phyloP scores from a whole-genome alignment of 2,329 filamentous ascomycete species.

The Stagonosporopsis cucurbitacearum region DNA sequence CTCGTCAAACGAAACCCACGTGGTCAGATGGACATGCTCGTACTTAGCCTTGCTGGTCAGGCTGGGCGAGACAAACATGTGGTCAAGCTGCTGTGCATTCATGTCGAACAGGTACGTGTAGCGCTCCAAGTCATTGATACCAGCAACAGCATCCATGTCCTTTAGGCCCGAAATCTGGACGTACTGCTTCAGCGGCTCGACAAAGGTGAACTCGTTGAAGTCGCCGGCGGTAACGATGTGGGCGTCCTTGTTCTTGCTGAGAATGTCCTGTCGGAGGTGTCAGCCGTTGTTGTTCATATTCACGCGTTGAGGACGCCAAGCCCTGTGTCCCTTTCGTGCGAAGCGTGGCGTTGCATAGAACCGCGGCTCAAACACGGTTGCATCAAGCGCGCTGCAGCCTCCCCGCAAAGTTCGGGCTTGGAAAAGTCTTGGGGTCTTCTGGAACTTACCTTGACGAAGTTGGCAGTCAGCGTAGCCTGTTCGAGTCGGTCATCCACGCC shows the following conservation, averaged over 20 bases:
- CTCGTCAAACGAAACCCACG: conserved; percentile 62
- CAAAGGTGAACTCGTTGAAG: conserved; percentile 75
- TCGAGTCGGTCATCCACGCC: conserved; percentile 63
- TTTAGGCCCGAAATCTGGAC: conserved; percentile 60
- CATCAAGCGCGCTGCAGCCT: conserved; percentile 24
- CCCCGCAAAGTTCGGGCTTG: conserved; percentile 18
- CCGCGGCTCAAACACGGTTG: conserved; percentile 9
- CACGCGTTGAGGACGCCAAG: not conserved
- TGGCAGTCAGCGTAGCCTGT: conserved; percentile 66
- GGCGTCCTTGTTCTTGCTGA: conserved; percentile 62
- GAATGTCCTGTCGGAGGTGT: conserved; percentile 52
- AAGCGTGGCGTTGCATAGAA: conserved; percentile 22
- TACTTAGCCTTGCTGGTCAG: conserved; percentile 57
- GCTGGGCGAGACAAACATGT: conserved; percentile 69
- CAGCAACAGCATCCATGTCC: conserved; percentile 67
- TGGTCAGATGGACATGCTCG: conserved; percentile 75
- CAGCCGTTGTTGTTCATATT: conserved; percentile 36
- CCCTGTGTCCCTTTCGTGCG: conserved; percentile 21
- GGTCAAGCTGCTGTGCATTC: conserved; percentile 74
- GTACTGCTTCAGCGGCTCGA: conserved; percentile 65
- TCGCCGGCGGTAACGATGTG: conserved; percentile 69
- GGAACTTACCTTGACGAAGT: conserved; percentile 44
- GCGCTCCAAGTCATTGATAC: conserved; percentile 62
- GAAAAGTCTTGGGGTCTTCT: conserved; percentile 3
- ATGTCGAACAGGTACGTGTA: conserved; percentile 75